phyloP scores from a whole-genome alignment of 441 rosid species.

The Cnidoscolus chayamansa region DNA sequence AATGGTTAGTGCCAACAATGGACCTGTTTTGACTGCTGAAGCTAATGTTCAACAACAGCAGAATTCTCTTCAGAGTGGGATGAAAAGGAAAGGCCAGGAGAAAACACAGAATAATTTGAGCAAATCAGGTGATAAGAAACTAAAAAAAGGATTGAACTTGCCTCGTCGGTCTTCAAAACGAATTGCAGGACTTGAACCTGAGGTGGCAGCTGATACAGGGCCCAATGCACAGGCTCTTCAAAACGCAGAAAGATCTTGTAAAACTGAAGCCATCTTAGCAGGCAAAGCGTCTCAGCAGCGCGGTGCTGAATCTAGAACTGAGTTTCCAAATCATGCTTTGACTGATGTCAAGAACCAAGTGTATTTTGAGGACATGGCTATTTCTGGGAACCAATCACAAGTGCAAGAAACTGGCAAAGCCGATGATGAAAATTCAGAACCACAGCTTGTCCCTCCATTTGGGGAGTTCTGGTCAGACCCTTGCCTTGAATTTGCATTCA shows the following conservation, averaged over 20 bases:
- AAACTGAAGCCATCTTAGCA: conserved; percentile 10
- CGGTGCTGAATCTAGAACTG: conserved; percentile 12
- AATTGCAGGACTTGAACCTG: conserved; percentile 30
- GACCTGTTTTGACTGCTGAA: conserved; percentile 23
- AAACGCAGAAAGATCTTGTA: conserved; percentile 14
- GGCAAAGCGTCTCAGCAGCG: conserved; percentile 9
- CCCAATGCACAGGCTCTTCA: conserved; percentile 17
- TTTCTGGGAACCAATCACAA: conserved; percentile 14
- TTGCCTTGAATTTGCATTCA: conserved; percentile 48
- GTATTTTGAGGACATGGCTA: conserved; percentile 15
- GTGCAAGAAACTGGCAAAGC: conserved; percentile 17
- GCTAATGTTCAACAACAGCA: conserved; percentile 24
- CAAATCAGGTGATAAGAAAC: conserved; percentile 22
- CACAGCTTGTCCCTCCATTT: conserved; percentile 21
- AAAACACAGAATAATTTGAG: conserved; percentile 10
- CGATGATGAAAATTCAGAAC: conserved; percentile 19
- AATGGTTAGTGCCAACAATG: not conserved
- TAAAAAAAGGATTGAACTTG: conserved; percentile 21
- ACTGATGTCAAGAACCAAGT: conserved; percentile 16
- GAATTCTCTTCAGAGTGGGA: conserved; percentile 9
- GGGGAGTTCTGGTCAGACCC: conserved; percentile 40
- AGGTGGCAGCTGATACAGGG: conserved; percentile 4
- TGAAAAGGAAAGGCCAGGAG: conserved; percentile 6
- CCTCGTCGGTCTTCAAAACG: conserved; percentile 35
- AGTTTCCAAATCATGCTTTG: conserved; percentile 3